Evolutionary conservation across 1,139 yeast species (phyloP).

Genomic region (Diutina mesorugosa): DNA sequence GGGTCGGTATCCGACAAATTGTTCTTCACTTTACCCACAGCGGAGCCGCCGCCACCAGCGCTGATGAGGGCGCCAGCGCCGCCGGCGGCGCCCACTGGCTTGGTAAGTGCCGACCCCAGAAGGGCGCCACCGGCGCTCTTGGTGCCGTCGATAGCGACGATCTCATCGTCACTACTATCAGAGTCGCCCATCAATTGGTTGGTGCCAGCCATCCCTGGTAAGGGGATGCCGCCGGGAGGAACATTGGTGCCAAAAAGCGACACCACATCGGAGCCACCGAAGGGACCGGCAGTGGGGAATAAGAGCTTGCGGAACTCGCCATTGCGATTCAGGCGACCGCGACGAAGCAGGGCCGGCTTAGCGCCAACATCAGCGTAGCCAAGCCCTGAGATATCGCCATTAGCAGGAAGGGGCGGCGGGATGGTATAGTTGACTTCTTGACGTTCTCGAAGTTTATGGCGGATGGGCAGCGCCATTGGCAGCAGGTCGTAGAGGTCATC

Average conservation of each 20-base stretch:
- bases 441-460: constrained; percentile 64
- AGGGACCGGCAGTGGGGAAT: constrained; percentile 95
- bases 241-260: constrained; percentile 62
- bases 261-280: constrained; percentile 83
- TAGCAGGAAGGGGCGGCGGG: constrained; percentile 67
- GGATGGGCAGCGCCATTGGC: constrained; percentile 33
- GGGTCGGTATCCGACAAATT: constrained; percentile 90
- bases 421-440: constrained; percentile 67
- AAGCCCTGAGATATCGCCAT: constrained; percentile 16
- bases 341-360: constrained; percentile 14
- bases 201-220: constrained; percentile 21
- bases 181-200: constrained; percentile 40
- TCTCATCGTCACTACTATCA: constrained; percentile 62
- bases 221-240: constrained; percentile 26
- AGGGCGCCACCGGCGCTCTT: background rate
- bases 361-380: constrained; percentile 10
- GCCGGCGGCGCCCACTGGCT: constrained; percentile 1
- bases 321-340: background rate
- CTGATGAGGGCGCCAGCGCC: background rate
- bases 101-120: background rate
- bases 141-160: background rate
- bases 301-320: constrained; percentile 42
- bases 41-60: background rate
- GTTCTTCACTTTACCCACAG: constrained; percentile 36
- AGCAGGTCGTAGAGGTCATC: constrained; percentile 41